These are phyloP conservation scores for Discostella stelligeroides DNA, from an alignment of 108 stramenopile species.

Conservation along the genomic window DNA sequence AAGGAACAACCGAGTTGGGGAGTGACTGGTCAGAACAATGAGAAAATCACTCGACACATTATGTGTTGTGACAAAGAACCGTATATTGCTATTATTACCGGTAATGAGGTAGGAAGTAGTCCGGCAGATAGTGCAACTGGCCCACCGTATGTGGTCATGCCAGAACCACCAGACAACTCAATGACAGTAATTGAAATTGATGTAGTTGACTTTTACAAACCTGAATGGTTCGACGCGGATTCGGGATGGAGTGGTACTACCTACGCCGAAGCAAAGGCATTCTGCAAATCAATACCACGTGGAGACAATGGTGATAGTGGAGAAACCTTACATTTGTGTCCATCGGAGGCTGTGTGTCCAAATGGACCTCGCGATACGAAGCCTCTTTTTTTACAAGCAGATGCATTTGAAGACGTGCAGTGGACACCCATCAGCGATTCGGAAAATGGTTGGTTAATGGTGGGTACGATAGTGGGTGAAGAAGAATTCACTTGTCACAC, in stretches of 20 bases:
- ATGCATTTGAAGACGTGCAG: slow-evolving; percentile 44
- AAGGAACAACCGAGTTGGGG: slow-evolving; percentile 30
- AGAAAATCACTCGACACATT: slow-evolving; percentile 36
- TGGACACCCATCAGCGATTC: slow-evolving; percentile 40
- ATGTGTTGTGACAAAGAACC: slow-evolving; percentile 9
- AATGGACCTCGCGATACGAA: slow-evolving; percentile 12
- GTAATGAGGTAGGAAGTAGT: not conserved
- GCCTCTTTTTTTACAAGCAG: slow-evolving; percentile 25
- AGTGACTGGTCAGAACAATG: slow-evolving; percentile 25
- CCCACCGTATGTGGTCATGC: not conserved
- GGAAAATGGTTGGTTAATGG: slow-evolving; percentile 46
- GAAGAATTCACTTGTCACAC: slow-evolving; percentile 33
- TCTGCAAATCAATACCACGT: slow-evolving; percentile 39
- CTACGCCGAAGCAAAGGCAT: slow-evolving; percentile 29
- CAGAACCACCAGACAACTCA: not conserved
- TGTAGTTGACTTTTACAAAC: slow-evolving; percentile 25
- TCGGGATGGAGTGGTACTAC: slow-evolving; percentile 45
- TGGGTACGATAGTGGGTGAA: slow-evolving; percentile 34
- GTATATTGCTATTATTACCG: not conserved
- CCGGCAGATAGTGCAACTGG: not conserved
- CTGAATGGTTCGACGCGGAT: slow-evolving; percentile 32
- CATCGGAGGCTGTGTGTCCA: slow-evolving; percentile 11
- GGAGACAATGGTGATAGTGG: slow-evolving; percentile 5
- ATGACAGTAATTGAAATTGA: slow-evolving; percentile 40
- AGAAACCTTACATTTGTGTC: slow-evolving; percentile 14